A percentile compares a stretch with the other conserved stretches of the same genome.
These are phyloP conservation scores for Falciphora oryzae DNA, from an alignment of 2,329 filamentous ascomycete genomes.

Conservation along the genomic window DNA sequence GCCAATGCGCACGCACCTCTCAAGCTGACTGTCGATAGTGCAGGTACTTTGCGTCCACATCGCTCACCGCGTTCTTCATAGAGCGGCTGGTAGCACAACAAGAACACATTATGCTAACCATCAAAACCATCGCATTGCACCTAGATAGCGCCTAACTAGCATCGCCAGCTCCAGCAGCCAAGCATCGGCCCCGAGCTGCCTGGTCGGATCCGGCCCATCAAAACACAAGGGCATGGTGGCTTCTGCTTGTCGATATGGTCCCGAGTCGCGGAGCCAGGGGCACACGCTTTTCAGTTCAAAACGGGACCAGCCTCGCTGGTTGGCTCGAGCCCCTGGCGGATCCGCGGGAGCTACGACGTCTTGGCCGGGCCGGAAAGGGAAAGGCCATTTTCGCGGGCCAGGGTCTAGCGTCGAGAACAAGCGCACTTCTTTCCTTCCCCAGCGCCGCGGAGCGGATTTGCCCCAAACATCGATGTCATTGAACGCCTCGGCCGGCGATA, in stretches of 20 bases:
- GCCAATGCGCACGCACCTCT: neutral
- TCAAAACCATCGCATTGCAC: too few species aligned
- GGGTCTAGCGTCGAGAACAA: neutral
- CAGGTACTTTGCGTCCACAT: neutral
- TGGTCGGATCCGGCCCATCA: too few species aligned
- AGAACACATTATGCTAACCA: too few species aligned
- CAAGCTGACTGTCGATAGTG: neutral
- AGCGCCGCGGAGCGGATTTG: neutral
- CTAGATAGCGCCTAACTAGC: too few species aligned
- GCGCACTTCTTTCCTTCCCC: neutral
- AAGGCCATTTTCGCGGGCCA: neutral
- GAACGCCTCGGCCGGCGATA: neutral
- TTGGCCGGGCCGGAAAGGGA: slow-evolving; percentile 5
- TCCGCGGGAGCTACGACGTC: slow-evolving; percentile 4
- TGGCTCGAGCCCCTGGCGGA: slow-evolving; percentile 4
- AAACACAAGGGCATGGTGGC: neutral
- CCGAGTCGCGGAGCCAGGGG: neutral
- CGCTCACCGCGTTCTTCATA: too few species aligned
- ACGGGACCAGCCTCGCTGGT: neutral
- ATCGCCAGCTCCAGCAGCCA: too few species aligned
- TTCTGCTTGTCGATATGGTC: neutral
- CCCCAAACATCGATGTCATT: neutral
- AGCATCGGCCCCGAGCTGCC: too few species aligned
- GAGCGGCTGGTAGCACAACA: too few species aligned
- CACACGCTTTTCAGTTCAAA: slow-evolving; percentile 3